Conservation (phyloP, 208 protist genomes). For the Leishmania braziliensis region DNA sequence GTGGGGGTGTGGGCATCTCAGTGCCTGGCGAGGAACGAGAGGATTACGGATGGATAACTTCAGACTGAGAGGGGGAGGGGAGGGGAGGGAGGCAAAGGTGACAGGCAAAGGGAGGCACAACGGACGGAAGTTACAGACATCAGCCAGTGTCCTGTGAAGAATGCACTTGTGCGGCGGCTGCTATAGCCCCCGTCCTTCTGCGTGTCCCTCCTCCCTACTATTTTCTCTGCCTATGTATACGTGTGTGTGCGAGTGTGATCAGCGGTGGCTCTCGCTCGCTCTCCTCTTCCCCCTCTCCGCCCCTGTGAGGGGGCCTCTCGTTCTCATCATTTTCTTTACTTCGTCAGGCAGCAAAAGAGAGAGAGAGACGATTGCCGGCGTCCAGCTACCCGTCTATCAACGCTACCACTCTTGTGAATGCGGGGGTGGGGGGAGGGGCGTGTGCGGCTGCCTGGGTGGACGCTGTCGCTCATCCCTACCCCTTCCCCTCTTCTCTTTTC, state of each 20-base stretch:
- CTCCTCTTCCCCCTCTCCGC: background rate
- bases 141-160: background rate
- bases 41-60: background rate
- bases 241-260: background rate
- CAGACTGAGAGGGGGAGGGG: background rate
- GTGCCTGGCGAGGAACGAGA: background rate
- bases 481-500: background rate
- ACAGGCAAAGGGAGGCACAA: background rate
- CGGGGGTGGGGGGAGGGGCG: background rate
- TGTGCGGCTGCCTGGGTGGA: background rate
- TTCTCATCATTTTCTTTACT: background rate
- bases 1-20: background rate
- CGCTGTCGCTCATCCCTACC: background rate
- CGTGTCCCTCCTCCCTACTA: constrained; percentile 10
- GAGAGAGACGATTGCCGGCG: background rate
- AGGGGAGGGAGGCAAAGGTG: background rate
- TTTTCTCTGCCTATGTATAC: background rate
- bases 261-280: background rate
- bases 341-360: background rate
- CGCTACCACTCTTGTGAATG: background rate
- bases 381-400: background rate
- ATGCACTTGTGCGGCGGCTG: background rate
- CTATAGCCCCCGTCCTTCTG: background rate
- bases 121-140: background rate
- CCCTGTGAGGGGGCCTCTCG: background rate